Base-by-base conservation (phyloP, 768 basidiomycete species). In the Hygrophorus pudorinus region DNA sequence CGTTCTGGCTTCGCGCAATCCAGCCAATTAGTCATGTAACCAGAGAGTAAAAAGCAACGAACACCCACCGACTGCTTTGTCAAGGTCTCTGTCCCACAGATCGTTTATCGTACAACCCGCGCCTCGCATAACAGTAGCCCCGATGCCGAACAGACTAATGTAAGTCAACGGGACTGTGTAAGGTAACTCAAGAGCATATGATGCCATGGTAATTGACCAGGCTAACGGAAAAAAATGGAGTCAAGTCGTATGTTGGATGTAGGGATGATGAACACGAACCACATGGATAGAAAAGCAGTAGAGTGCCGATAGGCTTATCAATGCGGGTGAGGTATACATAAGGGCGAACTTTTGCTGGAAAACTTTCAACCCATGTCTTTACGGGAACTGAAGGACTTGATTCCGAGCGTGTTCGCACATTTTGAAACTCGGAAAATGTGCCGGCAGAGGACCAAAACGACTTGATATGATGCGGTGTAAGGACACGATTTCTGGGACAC, bases 21-120 rank as follows among this genome's bases (percentile, higher is more conserved):
- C 35, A 29, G 42, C 29, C 27, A 33, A 10, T 39, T 30, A 20
- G 31, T 29, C 48, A 17, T 38, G 17, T 21, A 6, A n/a, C n/a
- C n/a, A n/a, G n/a, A n/a, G n/a, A n/a, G n/a, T n/a, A n/a, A n/a
- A n/a, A 21, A 37, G 48, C 33, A 14, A 33, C 18, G 29, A 27
- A 35, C 13, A 37, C 72, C 51, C 56, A 92, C 93, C 91, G 39
- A 98, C 96, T 31, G 82, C 80, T 57, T 79, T 81, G 70, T 99
- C 96, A 36, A 96, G 76, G 48, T 88, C 79, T 50, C 72, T 74
- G 63, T 99, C 96, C 94, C 96, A 98, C 80, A 99, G 81, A 58
- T 99, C 96, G 60, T 99, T 99, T 53, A 99, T 94, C 2, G 90
- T 97, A 63, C 96, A 99, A 2, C 96, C 96, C 16, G 96, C 96